phyloP scores from a whole-genome alignment of 352 stramenopile species.

The Paralagenidium karlingii region DNA sequence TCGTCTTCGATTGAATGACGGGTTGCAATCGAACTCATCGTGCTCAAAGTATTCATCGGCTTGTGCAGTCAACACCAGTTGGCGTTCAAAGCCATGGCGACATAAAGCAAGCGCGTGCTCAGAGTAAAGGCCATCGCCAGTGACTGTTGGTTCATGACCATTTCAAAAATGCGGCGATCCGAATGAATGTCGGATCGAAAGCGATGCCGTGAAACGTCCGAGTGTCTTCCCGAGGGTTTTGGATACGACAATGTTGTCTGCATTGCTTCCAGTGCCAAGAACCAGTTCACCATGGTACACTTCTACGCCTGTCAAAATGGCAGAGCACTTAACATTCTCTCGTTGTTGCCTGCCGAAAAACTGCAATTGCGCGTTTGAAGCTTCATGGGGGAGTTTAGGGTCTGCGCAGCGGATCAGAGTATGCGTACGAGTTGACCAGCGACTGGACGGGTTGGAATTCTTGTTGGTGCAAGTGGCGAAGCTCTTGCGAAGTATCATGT shows the following conservation, averaged over 20 bases:
- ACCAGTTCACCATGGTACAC: constrained; percentile 85
- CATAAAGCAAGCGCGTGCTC: constrained; percentile 79
- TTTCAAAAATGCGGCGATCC: constrained; percentile 62
- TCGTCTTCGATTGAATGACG: too few species aligned
- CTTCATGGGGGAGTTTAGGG: constrained; percentile 81
- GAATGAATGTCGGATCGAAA: constrained; percentile 83
- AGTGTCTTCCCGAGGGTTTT: constrained; percentile 14
- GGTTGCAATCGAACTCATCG: constrained; percentile 75
- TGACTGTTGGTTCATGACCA: constrained; percentile 38
- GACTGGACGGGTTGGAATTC: too few species aligned
- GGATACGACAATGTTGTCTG: constrained; percentile 79
- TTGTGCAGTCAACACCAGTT: constrained; percentile 80
- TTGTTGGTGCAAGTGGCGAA: too few species aligned
- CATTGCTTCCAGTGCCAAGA: constrained; percentile 48
- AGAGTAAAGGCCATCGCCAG: constrained; percentile 72
- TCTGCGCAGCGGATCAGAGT: too few species aligned
- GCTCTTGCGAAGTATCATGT: too few species aligned
- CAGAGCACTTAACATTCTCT: constrained; percentile 78
- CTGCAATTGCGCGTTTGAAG: constrained; percentile 59
- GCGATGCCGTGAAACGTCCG: constrained; percentile 59
- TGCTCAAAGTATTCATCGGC: constrained; percentile 86
- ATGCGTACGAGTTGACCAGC: too few species aligned
- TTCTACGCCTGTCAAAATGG: constrained; percentile 79
- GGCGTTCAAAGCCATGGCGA: constrained; percentile 62
- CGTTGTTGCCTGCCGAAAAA: constrained; percentile 73